Evolutionary conservation across 2,329 filamentous ascomycete genomes (phyloP), one percentile per base, ranked within the genome.

Genomic region (Colletotrichum sp.): DNA sequence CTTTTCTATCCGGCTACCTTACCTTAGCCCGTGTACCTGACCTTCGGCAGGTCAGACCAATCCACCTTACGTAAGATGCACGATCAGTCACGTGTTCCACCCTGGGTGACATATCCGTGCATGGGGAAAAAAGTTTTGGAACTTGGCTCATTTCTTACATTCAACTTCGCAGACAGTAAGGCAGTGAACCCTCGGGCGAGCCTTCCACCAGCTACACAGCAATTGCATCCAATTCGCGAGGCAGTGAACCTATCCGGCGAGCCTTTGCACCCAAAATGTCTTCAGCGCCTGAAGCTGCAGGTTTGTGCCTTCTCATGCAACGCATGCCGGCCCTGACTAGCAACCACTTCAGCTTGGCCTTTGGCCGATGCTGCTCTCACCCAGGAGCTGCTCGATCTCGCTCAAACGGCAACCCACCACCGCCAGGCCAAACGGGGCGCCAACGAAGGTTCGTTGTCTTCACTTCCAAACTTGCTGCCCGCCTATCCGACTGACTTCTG

Each of bases 371-470:
- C 91, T 82, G 90, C 92, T 81, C 89, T 97, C 78, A 92, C 94
- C 68, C 93, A 95, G 88, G 93, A 96, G 84, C 92, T 98, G 78
- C 92, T 98, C 78, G 94, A 98, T 80, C 90, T 96, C 68, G 90
- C 96, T 77, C 94, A 96, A 88, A 93, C 94, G 81, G 85, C 92
- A 88, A 94, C 87, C 89, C 91, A 63, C 32, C 30, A 63, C 82
- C 90, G 93, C 66, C 95, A 96, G 89, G 86, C 96, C 79, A 96
- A 96, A 90, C 97, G 96, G 89, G 95, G 95, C 77, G 95, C 95
- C 83, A 96, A 96, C 90, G 94, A 95, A 85, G 26, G 10, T 63
- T 32, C 18, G 18, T 32, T 15, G 2, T n/a, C 18, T 34, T 60
- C 59, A 18, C 32, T 32, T n/a, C 59, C 10, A 22, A 39, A 24